Evolutionary conservation across 345 rosid species (phyloP).

Genomic region (Rhizophora mangle): DNA sequence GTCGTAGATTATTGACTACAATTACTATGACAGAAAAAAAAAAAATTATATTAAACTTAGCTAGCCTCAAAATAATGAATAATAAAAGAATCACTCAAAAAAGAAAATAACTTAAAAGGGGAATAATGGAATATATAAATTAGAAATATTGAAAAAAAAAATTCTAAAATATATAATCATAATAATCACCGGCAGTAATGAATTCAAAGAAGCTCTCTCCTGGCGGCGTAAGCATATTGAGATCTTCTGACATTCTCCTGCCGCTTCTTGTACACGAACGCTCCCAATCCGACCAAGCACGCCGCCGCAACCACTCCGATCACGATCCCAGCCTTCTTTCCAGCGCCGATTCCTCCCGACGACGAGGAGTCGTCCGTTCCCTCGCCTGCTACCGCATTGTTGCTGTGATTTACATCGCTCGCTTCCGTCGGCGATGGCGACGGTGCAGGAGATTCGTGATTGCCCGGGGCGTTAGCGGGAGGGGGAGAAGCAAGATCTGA

Average conservation of each 20-base stretch:
- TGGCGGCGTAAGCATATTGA: conserved; percentile 45
- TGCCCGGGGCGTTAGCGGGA: conserved; percentile 7
- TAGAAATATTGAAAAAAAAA: not conserved
- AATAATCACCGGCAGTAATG: not conserved
- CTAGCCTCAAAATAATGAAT: no score
- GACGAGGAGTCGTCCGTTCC: not conserved
- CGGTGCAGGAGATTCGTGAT: conserved; percentile 12
- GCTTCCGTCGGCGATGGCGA: conserved; percentile 21
- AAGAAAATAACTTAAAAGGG: not conserved
- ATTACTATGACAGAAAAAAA: not conserved
- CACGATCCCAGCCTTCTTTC: conserved; percentile 60
- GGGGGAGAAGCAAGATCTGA: conserved; percentile 25
- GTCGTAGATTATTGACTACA: not conserved
- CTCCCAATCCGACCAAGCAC: conserved; percentile 48
- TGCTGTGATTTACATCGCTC: conserved; percentile 32
- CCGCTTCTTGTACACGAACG: conserved; percentile 59
- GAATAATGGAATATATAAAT: conserved; percentile 2
- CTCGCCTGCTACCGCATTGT: conserved; percentile 22
- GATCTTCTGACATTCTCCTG: conserved; percentile 58
- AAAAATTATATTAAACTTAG: not conserved
- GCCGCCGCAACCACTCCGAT: conserved; percentile 47
- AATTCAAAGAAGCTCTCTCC: conserved; percentile 52
- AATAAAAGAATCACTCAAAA: no score
- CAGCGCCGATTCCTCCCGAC: conserved; percentile 40
- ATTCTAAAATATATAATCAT: not conserved